Percentiles rank a stretch among this genome's conserved stretches.
These are phyloP conservation scores for Bretziella fagacearum DNA, from an alignment of 2,329 filamentous ascomycete genomes.

Conservation along the genomic window DNA sequence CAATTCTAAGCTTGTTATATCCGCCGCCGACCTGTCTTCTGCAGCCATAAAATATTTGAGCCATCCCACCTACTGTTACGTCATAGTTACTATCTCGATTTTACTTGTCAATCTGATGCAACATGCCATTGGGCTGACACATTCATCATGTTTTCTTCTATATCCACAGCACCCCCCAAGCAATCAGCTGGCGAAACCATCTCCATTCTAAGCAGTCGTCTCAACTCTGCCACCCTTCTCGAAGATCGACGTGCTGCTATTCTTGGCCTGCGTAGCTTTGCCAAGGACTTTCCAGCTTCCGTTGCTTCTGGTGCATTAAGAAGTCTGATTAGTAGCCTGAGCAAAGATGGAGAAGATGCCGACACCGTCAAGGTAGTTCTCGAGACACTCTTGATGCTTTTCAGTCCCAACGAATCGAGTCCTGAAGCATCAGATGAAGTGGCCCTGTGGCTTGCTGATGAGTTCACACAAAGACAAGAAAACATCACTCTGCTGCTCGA, in stretches of 20 bases:
- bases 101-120: too few relatives aligned
- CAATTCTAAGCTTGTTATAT: too few relatives aligned
- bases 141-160: too few relatives aligned
- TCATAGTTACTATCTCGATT: too few relatives aligned
- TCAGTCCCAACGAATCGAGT: conserved; percentile 54
- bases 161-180: conserved; percentile 65
- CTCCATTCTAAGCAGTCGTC: conserved; percentile 67
- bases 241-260: conserved; percentile 92
- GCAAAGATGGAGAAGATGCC: conserved; percentile 81
- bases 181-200: conserved; percentile 95
- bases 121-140: too few relatives aligned
- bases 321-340: conserved; percentile 68
- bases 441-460: conserved; percentile 86
- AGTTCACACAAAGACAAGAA: conserved; percentile 94
- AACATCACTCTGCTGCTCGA: conserved; percentile 84
- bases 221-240: conserved; percentile 76
- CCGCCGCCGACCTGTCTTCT: too few relatives aligned
- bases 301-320: conserved; percentile 87
- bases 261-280: conserved; percentile 81
- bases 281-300: conserved; percentile 88
- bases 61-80: too few relatives aligned
- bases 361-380: conserved; percentile 91
- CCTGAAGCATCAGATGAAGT: conserved; percentile 93
- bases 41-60: too few relatives aligned
- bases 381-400: conserved; percentile 89